A percentile compares a stretch with the other conserved stretches of the same genome.
phyloP scores from a whole-genome alignment of 208 protist genomes.

The Strigomonas culicis region DNA sequence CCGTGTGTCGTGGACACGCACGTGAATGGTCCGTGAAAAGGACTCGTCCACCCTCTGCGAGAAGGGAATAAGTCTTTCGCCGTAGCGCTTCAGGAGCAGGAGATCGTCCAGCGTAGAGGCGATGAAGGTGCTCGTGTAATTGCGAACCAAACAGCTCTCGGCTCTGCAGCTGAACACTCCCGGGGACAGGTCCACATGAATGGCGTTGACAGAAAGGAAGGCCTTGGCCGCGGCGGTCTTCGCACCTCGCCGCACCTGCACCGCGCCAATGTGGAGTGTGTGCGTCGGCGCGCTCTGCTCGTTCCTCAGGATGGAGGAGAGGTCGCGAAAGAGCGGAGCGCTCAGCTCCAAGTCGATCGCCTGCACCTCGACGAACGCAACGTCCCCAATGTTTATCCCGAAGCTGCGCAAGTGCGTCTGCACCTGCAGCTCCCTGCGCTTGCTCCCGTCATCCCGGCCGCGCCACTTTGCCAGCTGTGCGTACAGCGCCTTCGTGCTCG shows the following conservation, averaged over 20 bases:
- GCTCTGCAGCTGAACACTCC: neutral
- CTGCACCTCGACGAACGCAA: neutral
- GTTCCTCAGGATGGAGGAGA: neutral
- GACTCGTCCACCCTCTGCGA: neutral
- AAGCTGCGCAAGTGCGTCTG: neutral
- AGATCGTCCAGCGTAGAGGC: neutral
- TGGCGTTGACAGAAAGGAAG: neutral
- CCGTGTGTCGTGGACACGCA: neutral
- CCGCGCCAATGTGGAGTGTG: neutral
- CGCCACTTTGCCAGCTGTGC: neutral
- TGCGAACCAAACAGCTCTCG: neutral
- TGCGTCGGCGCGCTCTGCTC: neutral
- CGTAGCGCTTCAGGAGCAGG: neutral
- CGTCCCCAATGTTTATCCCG: neutral
- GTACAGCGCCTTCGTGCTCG: neutral
- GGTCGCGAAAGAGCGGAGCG: neutral
- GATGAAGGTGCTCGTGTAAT: neutral
- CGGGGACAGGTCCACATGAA: neutral
- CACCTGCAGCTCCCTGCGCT: neutral
- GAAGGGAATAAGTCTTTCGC: neutral
- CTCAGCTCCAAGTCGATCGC: neutral
- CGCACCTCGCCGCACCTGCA: neutral
- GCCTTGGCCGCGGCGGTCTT: neutral
- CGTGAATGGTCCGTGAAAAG: neutral
- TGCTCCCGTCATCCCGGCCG: neutral